These are phyloP conservation scores for Leccinum broughii DNA, from an alignment of 768 basidiomycete genomes.

Conservation along the genomic window DNA sequence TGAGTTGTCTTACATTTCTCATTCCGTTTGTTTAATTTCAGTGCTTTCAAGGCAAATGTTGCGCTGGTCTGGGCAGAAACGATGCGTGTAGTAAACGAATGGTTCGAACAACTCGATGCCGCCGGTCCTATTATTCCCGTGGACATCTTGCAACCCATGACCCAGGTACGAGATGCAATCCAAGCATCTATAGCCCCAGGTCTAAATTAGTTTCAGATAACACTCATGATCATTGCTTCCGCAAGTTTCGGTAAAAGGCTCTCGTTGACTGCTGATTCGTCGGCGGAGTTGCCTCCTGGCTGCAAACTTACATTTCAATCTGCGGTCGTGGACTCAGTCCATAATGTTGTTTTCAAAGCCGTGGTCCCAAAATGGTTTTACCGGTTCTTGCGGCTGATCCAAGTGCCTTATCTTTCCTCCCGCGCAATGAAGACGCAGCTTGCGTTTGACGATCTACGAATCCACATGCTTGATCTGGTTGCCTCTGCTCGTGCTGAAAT, in stretches of 20 bases:
- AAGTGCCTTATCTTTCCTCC: slow-evolving; percentile 39
- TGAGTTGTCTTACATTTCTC: slow-evolving; percentile 5
- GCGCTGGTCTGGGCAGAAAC: slow-evolving; percentile 52
- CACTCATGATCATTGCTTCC: slow-evolving; percentile 41
- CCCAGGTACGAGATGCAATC: slow-evolving; percentile 12
- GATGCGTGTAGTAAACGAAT: slow-evolving; percentile 40
- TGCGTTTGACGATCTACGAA: slow-evolving; percentile 39
- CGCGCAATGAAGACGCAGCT: slow-evolving; percentile 29
- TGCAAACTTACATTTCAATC: slow-evolving; percentile 40
- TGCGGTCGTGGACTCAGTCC: slow-evolving; percentile 24
- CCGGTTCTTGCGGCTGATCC: slow-evolving; percentile 19
- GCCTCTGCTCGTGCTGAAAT: slow-evolving; percentile 39
- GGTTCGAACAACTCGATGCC: slow-evolving; percentile 41
- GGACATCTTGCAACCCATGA: slow-evolving; percentile 13
- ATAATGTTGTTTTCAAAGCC: slow-evolving; percentile 30
- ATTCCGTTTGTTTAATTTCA: neutral
- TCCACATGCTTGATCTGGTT: slow-evolving; percentile 45
- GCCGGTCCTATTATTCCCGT: slow-evolving; percentile 21
- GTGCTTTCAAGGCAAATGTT: slow-evolving; percentile 39
- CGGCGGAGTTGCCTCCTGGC: slow-evolving; percentile 26
- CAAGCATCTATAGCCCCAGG: neutral
- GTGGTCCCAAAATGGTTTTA: slow-evolving; percentile 39
- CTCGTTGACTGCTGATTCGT: slow-evolving; percentile 35
- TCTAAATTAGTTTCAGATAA: slow-evolving; percentile 20
- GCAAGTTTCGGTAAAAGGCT: slow-evolving; percentile 43